Evolutionary conservation across 352 stramenopile genomes (phyloP).

Genomic region (Aphanomyces astaci): DNA sequence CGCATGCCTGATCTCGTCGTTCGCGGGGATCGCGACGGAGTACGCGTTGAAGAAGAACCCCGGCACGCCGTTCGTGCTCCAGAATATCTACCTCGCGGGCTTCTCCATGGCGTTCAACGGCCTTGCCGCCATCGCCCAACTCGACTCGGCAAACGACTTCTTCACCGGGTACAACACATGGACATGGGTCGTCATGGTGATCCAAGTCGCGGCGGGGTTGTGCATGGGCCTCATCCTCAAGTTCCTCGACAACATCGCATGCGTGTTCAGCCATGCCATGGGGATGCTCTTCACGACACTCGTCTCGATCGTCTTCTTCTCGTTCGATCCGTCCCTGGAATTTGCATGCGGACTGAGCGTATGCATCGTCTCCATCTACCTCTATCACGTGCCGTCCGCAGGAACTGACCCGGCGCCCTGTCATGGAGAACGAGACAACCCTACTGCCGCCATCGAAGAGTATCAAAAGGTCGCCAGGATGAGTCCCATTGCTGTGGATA

Average conservation of each 20-base stretch:
- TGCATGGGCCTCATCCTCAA: slow-evolving; percentile 77
- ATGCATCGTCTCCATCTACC: slow-evolving; percentile 80
- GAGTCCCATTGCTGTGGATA: neutral
- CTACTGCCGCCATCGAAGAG: neutral
- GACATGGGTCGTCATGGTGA: slow-evolving; percentile 63
- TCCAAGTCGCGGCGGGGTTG: slow-evolving; percentile 69
- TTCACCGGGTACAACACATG: slow-evolving; percentile 75
- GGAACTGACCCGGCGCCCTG: neutral
- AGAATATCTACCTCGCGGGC: slow-evolving; percentile 76
- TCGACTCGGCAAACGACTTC: slow-evolving; percentile 46
- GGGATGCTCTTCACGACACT: slow-evolving; percentile 87
- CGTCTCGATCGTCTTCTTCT: slow-evolving; percentile 81
- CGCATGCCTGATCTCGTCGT: slow-evolving; percentile 68
- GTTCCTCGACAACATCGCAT: slow-evolving; percentile 87
- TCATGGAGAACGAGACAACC: neutral
- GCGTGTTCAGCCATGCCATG: slow-evolving; percentile 74
- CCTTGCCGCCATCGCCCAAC: slow-evolving; percentile 39
- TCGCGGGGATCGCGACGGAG: slow-evolving; percentile 76
- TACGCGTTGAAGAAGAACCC: slow-evolving; percentile 78
- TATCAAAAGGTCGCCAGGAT: slow-evolving; percentile 15
- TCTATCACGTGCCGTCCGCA: slow-evolving; percentile 46
- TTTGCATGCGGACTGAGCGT: slow-evolving; percentile 74
- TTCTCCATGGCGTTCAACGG: slow-evolving; percentile 80
- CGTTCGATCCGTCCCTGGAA: slow-evolving; percentile 72
- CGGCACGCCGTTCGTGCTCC: slow-evolving; percentile 52